Base-by-base conservation (phyloP, 2,329 filamentous ascomycete species). In the Cladosporium cucumerinum region DNA sequence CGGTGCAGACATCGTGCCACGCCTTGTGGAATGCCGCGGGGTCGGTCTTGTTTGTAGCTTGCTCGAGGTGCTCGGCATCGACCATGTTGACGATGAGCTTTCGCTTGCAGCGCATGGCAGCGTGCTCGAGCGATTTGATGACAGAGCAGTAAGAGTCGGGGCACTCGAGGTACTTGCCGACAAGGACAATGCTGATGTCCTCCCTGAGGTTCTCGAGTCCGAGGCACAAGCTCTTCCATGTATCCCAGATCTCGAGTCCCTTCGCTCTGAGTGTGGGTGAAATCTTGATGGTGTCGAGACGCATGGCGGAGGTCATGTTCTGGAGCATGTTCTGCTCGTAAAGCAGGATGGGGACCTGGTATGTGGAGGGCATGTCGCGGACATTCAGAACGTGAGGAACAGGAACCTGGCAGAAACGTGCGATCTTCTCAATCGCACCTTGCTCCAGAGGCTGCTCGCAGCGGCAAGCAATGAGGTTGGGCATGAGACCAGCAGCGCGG, bases 281-380 rank as follows among this genome's bases (percentile, higher is more conserved):
- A 58, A 87, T 82, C 21, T 69, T 66, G 28, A 76, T 63, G 3
- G 64, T 66, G 67, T 90, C 85, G 12, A 97, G 84, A 39, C 84
- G 82, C 34, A 97, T 82, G 21, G 87, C 83, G 21, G 84, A 79
- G 43, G 83, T 84, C 63, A 98, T 81, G n/a, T 87, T 84, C 14
- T 82, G 78, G 10, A 94, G 81, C 1, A 98, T 82, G 26, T 88
- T 86, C 79, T 98, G 92, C 70, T 93, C 84, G 71, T 94, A 86
- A 16, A 98, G 88, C 26, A 98, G 89, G n/a, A 97, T 83, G 0
- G 95, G 95, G 2, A 98, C 94, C 69, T 97, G 93, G 79, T 99
- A 99, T 61, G 91, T 96, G 14, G 93, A 93, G 23, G 89, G 84
- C 78, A 98, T 92, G 76, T 98, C 90, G 71, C 90, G 89, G 12